These are phyloP conservation scores for Stachybotrys chartarum DNA, from an alignment of 2,329 filamentous ascomycete species.

Conservation along the genomic window DNA sequence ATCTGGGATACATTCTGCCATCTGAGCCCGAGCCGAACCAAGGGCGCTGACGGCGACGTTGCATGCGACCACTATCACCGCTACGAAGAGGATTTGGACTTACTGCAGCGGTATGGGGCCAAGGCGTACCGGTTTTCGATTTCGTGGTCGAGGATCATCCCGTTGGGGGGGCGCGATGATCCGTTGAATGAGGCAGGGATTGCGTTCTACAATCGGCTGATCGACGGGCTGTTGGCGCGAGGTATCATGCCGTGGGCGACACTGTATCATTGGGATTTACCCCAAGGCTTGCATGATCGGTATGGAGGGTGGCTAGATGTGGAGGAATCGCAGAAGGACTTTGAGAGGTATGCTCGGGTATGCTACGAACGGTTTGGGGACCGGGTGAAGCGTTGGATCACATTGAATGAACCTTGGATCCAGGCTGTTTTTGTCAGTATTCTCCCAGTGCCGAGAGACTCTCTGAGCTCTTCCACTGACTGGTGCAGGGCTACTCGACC, in stretches of 20 bases:
- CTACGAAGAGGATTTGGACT: conserved; percentile 42
- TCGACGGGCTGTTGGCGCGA: conserved; percentile 45
- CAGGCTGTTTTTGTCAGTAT: conserved; percentile 14
- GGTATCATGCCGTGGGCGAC: conserved; percentile 52
- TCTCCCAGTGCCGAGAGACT: neutral
- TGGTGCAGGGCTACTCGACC: conserved; percentile 20
- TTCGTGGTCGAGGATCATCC: conserved; percentile 56
- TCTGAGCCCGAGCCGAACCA: conserved; percentile 23
- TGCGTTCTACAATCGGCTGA: conserved; percentile 48
- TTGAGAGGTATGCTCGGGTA: conserved; percentile 15
- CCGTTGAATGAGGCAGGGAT: conserved; percentile 52
- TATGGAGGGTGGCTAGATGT: conserved; percentile 15
- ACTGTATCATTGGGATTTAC: conserved; percentile 51
- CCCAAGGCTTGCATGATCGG: conserved; percentile 15
- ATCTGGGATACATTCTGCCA: conserved; percentile 28
- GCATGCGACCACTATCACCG: conserved; percentile 29
- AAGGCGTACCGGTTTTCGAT: conserved; percentile 55
- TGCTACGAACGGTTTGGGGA: conserved; percentile 24
- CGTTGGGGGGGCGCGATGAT: conserved; percentile 51
- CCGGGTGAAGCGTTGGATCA: conserved; percentile 20
- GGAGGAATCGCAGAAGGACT: conserved; percentile 11
- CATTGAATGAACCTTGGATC: conserved; percentile 20
- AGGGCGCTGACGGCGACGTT: conserved; percentile 33
- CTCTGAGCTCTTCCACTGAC: too few species aligned
- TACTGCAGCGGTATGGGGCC: conserved; percentile 47